These are phyloP conservation scores for Aspergillus novoparasiticus DNA, from an alignment of 2,329 filamentous ascomycete species.

Conservation along the genomic window DNA sequence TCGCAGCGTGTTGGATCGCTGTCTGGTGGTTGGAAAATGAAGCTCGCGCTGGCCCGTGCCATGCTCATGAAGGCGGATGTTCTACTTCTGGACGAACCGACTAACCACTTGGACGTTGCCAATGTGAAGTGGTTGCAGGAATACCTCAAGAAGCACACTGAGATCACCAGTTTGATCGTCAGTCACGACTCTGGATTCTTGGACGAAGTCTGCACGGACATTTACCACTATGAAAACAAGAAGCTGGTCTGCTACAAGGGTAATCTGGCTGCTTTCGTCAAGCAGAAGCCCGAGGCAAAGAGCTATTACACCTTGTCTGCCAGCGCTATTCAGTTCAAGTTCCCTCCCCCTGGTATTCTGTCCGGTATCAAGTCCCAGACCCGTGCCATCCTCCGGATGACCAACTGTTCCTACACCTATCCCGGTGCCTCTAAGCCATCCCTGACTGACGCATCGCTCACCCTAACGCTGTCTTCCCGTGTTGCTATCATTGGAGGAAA, in stretches of 20 bases:
- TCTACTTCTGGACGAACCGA: conserved; percentile 94
- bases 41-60: conserved; percentile 89
- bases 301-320: conserved; percentile 96
- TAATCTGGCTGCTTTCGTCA: conserved; percentile 70
- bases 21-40: conserved; percentile 99
- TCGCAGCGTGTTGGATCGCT: conserved; percentile 88
- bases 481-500: conserved; percentile 97
- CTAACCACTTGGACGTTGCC: conserved; percentile 94
- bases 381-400: conserved; percentile 93
- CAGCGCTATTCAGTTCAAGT: conserved; percentile 92
- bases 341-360: conserved; percentile 91
- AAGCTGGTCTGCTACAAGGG: conserved; percentile 68
- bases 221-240: conserved; percentile 98
- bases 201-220: conserved; percentile 96
- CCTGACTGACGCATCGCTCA: conserved; percentile 83
- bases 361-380: conserved; percentile 95
- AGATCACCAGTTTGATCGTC: conserved; percentile 96
- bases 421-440: conserved; percentile 86
- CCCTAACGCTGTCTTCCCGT: conserved; percentile 84
- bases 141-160: conserved; percentile 92
- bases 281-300: conserved; percentile 89
- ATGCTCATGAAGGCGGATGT: conserved; percentile 98
- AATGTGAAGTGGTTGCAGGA: conserved; percentile 96
- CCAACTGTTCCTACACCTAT: conserved; percentile 87
- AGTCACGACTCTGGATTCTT: conserved; percentile 98